Percentiles rank a stretch among this genome's conserved stretches.
These are phyloP conservation scores for Kodamaea laetipori DNA, from an alignment of 805 yeast species.

Conservation along the genomic window DNA sequence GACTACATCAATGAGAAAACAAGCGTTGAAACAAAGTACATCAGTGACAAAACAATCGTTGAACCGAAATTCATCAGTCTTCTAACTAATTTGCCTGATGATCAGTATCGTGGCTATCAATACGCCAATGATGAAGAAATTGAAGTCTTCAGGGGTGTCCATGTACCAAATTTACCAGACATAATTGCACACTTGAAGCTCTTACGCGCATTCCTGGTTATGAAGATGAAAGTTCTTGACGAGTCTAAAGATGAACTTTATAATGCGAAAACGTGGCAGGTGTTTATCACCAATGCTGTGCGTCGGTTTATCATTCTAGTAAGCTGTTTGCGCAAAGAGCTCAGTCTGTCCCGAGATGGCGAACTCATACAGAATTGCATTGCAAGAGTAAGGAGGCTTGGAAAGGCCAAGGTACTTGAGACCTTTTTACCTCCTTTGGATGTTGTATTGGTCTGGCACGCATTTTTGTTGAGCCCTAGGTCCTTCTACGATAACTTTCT, in stretches of 20 bases:
- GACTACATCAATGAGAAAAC: no score
- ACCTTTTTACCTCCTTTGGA: conserved; percentile 24
- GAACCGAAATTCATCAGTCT: background rate
- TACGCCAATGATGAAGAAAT: background rate
- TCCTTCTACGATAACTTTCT: conserved; percentile 19
- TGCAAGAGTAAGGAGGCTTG: background rate
- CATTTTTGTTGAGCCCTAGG: conserved; percentile 23
- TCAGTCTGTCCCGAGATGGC: background rate
- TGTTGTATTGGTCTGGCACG: conserved; percentile 29
- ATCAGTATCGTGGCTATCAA: background rate
- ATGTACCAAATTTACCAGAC: conserved; percentile 16
- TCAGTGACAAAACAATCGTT: no score
- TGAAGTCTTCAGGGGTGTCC: background rate
- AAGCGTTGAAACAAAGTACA: background rate
- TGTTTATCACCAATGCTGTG: conserved; percentile 25
- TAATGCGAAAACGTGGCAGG: conserved; percentile 23
- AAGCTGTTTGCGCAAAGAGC: conserved; percentile 16
- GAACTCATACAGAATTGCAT: no score
- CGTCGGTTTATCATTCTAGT: conserved; percentile 24
- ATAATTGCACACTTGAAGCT: conserved; percentile 26
- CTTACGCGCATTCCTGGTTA: conserved; percentile 22
- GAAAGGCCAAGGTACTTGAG: background rate
- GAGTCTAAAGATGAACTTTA: background rate
- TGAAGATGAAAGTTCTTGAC: conserved; percentile 17
- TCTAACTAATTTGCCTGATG: background rate